Evolutionary conservation across 768 basidiomycete genomes (phyloP), one percentile per base, ranked within the genome.

Genomic region (Pleurotus citrinopileatus): DNA sequence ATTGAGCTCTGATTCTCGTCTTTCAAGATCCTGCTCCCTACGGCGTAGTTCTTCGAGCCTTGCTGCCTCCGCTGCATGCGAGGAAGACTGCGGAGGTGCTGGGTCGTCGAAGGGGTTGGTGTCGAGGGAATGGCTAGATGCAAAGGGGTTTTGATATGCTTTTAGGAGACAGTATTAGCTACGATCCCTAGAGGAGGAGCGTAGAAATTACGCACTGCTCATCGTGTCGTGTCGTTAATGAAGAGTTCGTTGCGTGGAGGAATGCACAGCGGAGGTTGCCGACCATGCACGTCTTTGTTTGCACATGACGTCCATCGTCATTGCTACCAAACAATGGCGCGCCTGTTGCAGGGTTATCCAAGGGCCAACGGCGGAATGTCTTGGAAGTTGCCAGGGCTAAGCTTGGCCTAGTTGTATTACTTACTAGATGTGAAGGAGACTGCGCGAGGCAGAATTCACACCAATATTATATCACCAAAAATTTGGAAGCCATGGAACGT

Each of bases 31-130:
- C 52, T 75, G 78, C 71, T 98, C 94, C 40, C 96, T 78, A 57
- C 80, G 80, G 42, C 80, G 82, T 7, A 98, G 70, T 53, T 92
- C 86, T 27, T 86, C 88, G 13, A 79, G 60, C 29, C 80, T 73
- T 17, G 74, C 62, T 17, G 71, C 70, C 54, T 79, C 72, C 23
- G 63, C 50, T 60, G 69, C 57, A 50, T 63, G 54, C 55, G 57
- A 54, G 59, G 53, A 58, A 67, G 55, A 58, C 64, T 72, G 67
- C 50, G 68, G 44, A 60, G 77, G 69, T n/a, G 74, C 63, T 27
- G 89, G 90, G 79, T 95, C 93, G 61, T 92, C 91, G 65, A 95
- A 95, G 1, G 92, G 92, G 68, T 95, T 95, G 53, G 82, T 77
- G 65, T 93, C 92, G 46, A 94, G 85, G 2, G 90, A 90, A 63